Conservation (phyloP, 805 yeast genomes). For the Dipodascus albidus region DNA sequence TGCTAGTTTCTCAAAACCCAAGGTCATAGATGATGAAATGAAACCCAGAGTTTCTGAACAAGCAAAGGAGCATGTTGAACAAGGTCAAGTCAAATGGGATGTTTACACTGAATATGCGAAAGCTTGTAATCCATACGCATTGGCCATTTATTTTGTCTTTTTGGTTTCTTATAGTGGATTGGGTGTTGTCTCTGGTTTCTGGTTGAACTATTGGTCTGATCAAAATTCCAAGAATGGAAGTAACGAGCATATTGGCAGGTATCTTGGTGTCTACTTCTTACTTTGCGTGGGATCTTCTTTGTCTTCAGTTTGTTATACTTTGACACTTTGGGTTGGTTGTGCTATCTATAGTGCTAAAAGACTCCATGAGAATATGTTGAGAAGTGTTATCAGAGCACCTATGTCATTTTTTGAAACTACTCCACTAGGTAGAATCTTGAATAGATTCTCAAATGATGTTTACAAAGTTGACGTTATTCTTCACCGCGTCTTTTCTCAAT, state of each 20-base stretch:
- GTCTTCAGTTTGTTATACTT: conserved; percentile 50
- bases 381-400: conserved; percentile 70
- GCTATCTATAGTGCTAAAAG: conserved; percentile 71
- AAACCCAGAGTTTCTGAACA: conserved; percentile 14
- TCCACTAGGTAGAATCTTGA: conserved; percentile 84
- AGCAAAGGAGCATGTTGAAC: conserved; percentile 68
- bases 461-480: conserved; percentile 77
- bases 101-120: conserved; percentile 75
- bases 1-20: conserved; percentile 39
- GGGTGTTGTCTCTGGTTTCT: conserved; percentile 63
- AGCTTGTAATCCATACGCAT: conserved; percentile 70
- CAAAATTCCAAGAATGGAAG: conserved; percentile 55
- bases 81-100: conserved; percentile 86
- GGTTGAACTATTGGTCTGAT: conserved; percentile 98
- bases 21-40: conserved; percentile 17
- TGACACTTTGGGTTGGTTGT: conserved; percentile 68
- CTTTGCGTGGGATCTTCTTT: conserved; percentile 62
- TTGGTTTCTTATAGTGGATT: conserved; percentile 48
- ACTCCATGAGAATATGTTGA: conserved; percentile 63
- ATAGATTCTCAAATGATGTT: conserved; percentile 84
- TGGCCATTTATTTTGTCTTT: conserved; percentile 42
- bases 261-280: conserved; percentile 62
- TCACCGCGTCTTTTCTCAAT: conserved; percentile 29
- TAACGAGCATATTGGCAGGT: conserved; percentile 63
- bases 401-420: conserved; percentile 95